Evolutionary conservation across 257 asterid species (phyloP).

Genomic region (Solanum pennellii): DNA sequence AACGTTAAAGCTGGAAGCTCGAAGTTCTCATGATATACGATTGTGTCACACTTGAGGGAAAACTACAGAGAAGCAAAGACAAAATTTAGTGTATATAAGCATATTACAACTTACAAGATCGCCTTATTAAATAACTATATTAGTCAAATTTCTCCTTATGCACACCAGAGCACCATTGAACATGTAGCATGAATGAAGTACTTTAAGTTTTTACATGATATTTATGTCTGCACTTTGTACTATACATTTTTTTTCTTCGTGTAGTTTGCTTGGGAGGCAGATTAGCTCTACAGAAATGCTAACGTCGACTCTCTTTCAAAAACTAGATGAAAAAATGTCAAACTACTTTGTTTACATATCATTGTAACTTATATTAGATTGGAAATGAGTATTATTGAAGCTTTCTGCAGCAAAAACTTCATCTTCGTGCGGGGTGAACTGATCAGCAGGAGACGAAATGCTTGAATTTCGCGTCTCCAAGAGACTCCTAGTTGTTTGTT

Average conservation of each 20-base stretch:
- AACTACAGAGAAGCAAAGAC: neutral
- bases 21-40: neutral
- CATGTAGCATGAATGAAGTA: neutral
- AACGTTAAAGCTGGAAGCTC: neutral
- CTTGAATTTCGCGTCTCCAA: slow-evolving; percentile 19
- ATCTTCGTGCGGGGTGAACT: slow-evolving; percentile 17
- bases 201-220: neutral
- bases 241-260: neutral
- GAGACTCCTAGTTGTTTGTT: slow-evolving; percentile 23
- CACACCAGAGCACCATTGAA: neutral
- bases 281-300: neutral
- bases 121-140: neutral
- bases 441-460: slow-evolving; percentile 17
- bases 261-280: neutral
- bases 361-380: neutral
- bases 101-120: neutral
- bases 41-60: neutral
- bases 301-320: neutral
- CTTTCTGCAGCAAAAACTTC: neutral
- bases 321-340: neutral
- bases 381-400: neutral
- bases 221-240: neutral
- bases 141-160: neutral
- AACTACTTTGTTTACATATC: neutral
- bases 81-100: neutral